Conservation (phyloP, 163 green algal species). For the Chlorella variabilis region DNA sequence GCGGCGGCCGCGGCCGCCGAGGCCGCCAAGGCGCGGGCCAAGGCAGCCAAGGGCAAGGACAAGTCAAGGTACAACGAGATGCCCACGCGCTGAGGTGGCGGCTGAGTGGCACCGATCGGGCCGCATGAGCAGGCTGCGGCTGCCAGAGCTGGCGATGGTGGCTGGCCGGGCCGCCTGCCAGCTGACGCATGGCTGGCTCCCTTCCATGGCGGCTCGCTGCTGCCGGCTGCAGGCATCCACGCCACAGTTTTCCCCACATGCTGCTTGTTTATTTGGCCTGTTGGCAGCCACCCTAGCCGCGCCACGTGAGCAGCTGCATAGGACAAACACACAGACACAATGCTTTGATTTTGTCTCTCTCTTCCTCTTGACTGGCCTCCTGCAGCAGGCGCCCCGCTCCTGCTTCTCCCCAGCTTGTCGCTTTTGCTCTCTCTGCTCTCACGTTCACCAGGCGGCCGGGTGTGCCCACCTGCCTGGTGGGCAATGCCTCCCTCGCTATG, state of each 20-base stretch:
- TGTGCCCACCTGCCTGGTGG: no score
- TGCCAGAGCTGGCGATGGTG: no score
- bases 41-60: slow-evolving; percentile 53
- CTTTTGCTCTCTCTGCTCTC: not conserved
- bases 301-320: no score
- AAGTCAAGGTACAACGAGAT: slow-evolving; percentile 58
- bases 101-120: not conserved
- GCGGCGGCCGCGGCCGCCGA: slow-evolving; percentile 46
- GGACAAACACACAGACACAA: no score
- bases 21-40: slow-evolving; percentile 38
- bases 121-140: not conserved
- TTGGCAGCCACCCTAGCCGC: no score
- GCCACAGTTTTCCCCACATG: not conserved
- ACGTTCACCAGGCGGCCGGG: no score
- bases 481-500: no score
- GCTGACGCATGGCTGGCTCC: not conserved
- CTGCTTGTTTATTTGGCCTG: no score
- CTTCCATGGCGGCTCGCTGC: not conserved
- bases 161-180: no score
- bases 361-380: not conserved
- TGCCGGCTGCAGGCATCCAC: not conserved
- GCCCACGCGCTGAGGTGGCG: slow-evolving; percentile 36
- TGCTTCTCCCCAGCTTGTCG: no score
- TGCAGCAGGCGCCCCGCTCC: no score
- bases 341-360: no score